A percentile compares a stretch with the other conserved stretches of the same genome.
phyloP scores from a whole-genome alignment of 345 rosid species.

The Syzygium jambos region DNA sequence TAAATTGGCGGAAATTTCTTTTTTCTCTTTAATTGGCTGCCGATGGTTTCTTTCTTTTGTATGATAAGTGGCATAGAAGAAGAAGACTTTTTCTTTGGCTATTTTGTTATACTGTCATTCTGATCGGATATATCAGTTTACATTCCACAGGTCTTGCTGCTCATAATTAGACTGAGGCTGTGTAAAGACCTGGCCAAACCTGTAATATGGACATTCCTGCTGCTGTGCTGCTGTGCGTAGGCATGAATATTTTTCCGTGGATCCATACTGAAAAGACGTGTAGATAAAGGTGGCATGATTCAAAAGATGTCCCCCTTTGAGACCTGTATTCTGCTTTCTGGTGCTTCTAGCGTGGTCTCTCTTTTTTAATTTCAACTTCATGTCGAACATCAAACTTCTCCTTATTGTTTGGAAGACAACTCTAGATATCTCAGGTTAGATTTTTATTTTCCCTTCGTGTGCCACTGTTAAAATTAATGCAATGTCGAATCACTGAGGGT shows the following conservation, averaged over 20 bases:
- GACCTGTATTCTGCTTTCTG: neutral
- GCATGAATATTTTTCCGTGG: slow-evolving; percentile 17
- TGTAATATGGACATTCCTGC: neutral
- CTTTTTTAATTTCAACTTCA: neutral
- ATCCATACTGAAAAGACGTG: slow-evolving; percentile 15
- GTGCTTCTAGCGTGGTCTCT: neutral
- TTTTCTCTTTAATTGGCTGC: neutral
- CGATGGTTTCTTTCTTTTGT: neutral
- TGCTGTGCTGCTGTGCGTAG: neutral
- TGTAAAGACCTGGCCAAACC: neutral
- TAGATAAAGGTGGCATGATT: slow-evolving; percentile 35
- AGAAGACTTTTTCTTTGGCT: neutral
- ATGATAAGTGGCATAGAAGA: neutral
- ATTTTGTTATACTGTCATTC: neutral
- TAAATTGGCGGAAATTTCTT: neutral
- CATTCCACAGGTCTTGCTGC: slow-evolving; percentile 1
- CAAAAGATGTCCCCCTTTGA: neutral
- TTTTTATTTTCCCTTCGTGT: neutral
- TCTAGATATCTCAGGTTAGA: neutral
- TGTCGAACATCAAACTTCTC: neutral
- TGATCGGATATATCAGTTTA: neutral
- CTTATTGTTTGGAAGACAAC: neutral
- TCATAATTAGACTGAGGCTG: neutral
- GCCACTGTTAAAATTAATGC: neutral
- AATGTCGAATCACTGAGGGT: neutral